Evolutionary conservation across 1,284 basidiomycete species (phyloP).

Genomic region (Naganishia albida): DNA sequence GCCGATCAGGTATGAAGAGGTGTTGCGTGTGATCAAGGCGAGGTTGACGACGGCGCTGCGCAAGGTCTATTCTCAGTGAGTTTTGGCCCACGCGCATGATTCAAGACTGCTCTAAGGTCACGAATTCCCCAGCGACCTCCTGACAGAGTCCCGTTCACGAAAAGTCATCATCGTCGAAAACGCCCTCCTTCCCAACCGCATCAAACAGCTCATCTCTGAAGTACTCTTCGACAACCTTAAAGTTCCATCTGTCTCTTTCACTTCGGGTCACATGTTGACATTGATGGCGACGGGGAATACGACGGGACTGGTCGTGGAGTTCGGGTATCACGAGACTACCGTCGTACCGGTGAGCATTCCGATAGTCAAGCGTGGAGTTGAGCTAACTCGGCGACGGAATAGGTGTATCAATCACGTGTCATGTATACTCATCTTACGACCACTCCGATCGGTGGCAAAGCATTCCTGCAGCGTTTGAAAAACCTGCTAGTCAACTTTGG

Average conservation of each 20-base stretch:
- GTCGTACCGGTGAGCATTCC: conserved; percentile 74
- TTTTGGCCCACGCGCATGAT: conserved; percentile 33
- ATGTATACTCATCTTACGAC: conserved; percentile 76
- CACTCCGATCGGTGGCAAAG: conserved; percentile 76
- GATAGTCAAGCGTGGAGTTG: background rate
- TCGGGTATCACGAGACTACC: conserved; percentile 85
- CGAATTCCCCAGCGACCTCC: conserved; percentile 65
- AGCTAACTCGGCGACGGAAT: background rate
- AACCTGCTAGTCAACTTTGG: conserved; percentile 76
- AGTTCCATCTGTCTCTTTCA: conserved; percentile 90
- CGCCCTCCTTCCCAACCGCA: conserved; percentile 76
- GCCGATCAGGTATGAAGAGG: conserved; percentile 61
- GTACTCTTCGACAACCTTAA: conserved; percentile 88
- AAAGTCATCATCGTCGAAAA: conserved; percentile 91
- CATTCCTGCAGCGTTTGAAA: conserved; percentile 72
- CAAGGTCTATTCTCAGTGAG: conserved; percentile 81
- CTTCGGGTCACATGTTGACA: conserved; percentile 78
- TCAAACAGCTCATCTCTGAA: conserved; percentile 83
- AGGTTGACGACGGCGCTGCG: conserved; percentile 69
- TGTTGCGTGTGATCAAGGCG: conserved; percentile 61
- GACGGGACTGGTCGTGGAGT: conserved; percentile 89
- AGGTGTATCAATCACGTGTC: conserved; percentile 87
- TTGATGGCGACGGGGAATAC: conserved; percentile 82
- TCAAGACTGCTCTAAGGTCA: conserved; percentile 37
- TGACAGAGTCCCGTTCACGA: conserved; percentile 88